Conservation (phyloP, 208 protist species). For the Lotmaria passim region DNA sequence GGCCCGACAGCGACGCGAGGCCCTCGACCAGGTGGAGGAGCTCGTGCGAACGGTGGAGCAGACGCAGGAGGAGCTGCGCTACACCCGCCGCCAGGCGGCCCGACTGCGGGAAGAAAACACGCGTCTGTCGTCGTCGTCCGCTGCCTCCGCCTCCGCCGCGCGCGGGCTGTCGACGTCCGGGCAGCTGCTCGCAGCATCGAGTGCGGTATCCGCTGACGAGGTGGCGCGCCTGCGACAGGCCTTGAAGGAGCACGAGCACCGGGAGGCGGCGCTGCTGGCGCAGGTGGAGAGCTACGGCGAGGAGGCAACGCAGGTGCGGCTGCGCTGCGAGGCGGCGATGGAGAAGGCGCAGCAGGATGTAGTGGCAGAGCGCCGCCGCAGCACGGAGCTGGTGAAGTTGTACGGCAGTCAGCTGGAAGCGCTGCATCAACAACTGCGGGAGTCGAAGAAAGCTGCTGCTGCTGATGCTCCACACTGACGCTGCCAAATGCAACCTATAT, state of each 20-base stretch:
- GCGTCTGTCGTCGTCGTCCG: conserved; percentile 10
- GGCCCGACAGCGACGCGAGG: conserved; percentile 35
- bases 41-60: conserved; percentile 47
- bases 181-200: neutral
- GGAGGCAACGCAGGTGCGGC: conserved; percentile 39
- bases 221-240: conserved; percentile 19
- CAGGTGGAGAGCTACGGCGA: conserved; percentile 64
- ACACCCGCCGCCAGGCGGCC: conserved; percentile 39
- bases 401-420: conserved; percentile 67
- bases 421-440: conserved; percentile 62
- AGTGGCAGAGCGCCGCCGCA: conserved; percentile 48
- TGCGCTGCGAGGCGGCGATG: conserved; percentile 37
- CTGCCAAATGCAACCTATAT: too few species aligned
- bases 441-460: conserved; percentile 28
- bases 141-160: neutral
- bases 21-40: conserved; percentile 50
- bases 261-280: conserved; percentile 47
- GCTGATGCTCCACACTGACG: too few species aligned
- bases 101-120: conserved; percentile 36
- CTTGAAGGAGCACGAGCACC: conserved; percentile 21
- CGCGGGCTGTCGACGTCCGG: neutral
- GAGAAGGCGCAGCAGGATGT: conserved; percentile 43
- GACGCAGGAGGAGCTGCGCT: conserved; percentile 46
- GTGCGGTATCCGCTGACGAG: conserved; percentile 11
- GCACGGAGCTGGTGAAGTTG: conserved; percentile 62